These are phyloP conservation scores for Xylaria sp. DNA, from an alignment of 2,329 filamentous ascomycete species.

Conservation along the genomic window DNA sequence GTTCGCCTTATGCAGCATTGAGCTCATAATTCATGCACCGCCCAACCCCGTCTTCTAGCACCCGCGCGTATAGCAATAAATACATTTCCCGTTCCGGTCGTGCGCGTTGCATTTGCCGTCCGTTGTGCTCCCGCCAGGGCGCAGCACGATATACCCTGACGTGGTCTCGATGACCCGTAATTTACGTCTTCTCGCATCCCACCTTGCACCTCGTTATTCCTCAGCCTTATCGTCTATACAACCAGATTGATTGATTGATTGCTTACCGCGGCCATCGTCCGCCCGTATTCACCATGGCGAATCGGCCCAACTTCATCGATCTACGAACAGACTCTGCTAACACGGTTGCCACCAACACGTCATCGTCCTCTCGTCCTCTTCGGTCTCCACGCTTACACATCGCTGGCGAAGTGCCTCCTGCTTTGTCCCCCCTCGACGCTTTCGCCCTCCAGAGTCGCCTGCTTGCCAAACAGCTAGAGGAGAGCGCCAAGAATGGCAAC, in stretches of 20 bases:
- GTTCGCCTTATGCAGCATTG: slow-evolving; percentile 34
- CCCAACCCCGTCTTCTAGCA: slow-evolving; percentile 25
- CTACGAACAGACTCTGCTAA: slow-evolving; percentile 67
- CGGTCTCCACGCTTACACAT: slow-evolving; percentile 80
- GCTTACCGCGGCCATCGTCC: slow-evolving; percentile 3
- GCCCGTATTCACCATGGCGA: slow-evolving; percentile 57
- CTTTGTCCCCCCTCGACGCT: slow-evolving; percentile 92
- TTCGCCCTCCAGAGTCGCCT: slow-evolving; percentile 92
- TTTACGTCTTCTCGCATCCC: slow-evolving; percentile 14
- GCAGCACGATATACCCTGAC: slow-evolving; percentile 22
- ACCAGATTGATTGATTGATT: slow-evolving; percentile 10
- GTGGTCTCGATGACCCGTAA: slow-evolving; percentile 31
- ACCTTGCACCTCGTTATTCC: slow-evolving; percentile 5
- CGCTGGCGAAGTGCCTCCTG: slow-evolving; percentile 84
- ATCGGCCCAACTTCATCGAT: slow-evolving; percentile 69
- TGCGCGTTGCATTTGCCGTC: slow-evolving; percentile 20
- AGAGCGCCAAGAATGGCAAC: slow-evolving; percentile 77
- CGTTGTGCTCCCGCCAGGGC: slow-evolving; percentile 12
- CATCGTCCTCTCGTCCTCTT: slow-evolving; percentile 62
- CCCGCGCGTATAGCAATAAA: slow-evolving; percentile 9
- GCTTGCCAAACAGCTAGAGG: slow-evolving; percentile 86
- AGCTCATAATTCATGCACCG: slow-evolving; percentile 45
- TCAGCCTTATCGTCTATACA: background rate
- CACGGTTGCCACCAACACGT: slow-evolving; percentile 55
- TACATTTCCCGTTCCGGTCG: background rate